Evolutionary conservation across 1,284 basidiomycete species (phyloP).

Genomic region (Vanrija sp.): DNA sequence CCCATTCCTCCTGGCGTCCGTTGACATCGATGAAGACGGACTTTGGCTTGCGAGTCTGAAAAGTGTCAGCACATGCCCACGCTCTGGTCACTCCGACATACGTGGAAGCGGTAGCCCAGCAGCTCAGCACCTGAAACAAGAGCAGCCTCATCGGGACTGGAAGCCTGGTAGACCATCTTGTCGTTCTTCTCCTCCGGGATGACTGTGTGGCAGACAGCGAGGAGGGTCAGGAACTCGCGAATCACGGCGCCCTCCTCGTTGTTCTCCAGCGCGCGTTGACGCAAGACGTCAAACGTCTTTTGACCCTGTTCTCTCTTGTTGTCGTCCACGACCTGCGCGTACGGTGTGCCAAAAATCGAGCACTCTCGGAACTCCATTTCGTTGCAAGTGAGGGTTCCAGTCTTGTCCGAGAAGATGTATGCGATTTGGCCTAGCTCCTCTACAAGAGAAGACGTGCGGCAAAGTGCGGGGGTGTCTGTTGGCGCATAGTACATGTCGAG

Average conservation of each 20-base stretch:
- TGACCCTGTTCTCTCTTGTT: constrained; percentile 61
- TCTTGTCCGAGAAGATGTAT: constrained; percentile 98
- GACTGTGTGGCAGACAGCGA: constrained; percentile 97
- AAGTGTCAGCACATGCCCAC: background rate
- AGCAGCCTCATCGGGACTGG: constrained; percentile 96
- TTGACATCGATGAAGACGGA: constrained; percentile 84
- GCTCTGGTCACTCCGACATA: constrained; percentile 51
- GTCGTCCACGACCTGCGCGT: constrained; percentile 85
- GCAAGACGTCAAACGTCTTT: constrained; percentile 46
- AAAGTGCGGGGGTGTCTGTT: constrained; percentile 94
- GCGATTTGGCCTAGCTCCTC: constrained; percentile 95
- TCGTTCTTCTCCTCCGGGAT: constrained; percentile 85
- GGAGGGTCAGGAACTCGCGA: constrained; percentile 80
- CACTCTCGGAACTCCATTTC: constrained; percentile 98
- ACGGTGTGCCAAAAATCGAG: constrained; percentile 80
- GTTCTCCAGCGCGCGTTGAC: constrained; percentile 51
- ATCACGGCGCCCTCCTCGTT: constrained; percentile 65
- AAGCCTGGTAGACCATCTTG: constrained; percentile 89
- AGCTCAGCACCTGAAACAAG: constrained; percentile 90
- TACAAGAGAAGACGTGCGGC: constrained; percentile 92
- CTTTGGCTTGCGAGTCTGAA: constrained; percentile 89
- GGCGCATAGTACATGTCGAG: constrained; percentile 92
- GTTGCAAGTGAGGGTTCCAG: constrained; percentile 92
- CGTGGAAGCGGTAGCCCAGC: constrained; percentile 89
- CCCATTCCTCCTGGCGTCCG: constrained; percentile 71